phyloP scores from a whole-genome alignment of 1,284 basidiomycete genomes.

The Cystobasidiaceae sp. region DNA sequence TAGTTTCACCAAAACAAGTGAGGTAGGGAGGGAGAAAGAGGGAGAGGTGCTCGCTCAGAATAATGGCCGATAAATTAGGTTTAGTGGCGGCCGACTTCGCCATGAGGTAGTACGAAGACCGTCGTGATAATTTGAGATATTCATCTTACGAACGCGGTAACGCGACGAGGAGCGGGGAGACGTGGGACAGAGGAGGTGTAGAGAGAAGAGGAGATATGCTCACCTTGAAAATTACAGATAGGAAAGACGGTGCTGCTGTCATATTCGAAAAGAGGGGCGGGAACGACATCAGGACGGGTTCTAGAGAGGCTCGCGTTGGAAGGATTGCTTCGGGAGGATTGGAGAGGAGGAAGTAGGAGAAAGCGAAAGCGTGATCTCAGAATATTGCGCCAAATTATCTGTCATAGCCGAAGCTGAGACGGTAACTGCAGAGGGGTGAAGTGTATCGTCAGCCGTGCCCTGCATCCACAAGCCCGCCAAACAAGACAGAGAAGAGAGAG shows the following conservation, averaged over 20 bases:
- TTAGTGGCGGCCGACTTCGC: conserved; percentile 33
- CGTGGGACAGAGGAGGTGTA: background rate
- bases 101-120: conserved; percentile 29
- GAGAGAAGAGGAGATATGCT: no score
- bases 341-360: background rate
- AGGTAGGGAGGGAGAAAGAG: background rate
- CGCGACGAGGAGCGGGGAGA: background rate
- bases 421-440: conserved; percentile 7
- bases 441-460: background rate
- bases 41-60: conserved; percentile 14
- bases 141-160: conserved; percentile 21
- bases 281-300: background rate
- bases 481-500: background rate
- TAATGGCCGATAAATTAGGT: conserved; percentile 29
- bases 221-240: no score
- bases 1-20: background rate
- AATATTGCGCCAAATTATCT: conserved; percentile 30
- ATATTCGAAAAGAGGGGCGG: background rate
- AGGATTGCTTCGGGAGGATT: no score
- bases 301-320: background rate
- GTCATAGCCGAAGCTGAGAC: conserved; percentile 30
- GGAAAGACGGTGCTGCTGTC: background rate
- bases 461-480: background rate
- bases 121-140: conserved; percentile 31
- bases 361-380: conserved; percentile 11